These are phyloP conservation scores for Xylaria grammica DNA, from an alignment of 495 filamentous ascomycete genomes.

Conservation along the genomic window DNA sequence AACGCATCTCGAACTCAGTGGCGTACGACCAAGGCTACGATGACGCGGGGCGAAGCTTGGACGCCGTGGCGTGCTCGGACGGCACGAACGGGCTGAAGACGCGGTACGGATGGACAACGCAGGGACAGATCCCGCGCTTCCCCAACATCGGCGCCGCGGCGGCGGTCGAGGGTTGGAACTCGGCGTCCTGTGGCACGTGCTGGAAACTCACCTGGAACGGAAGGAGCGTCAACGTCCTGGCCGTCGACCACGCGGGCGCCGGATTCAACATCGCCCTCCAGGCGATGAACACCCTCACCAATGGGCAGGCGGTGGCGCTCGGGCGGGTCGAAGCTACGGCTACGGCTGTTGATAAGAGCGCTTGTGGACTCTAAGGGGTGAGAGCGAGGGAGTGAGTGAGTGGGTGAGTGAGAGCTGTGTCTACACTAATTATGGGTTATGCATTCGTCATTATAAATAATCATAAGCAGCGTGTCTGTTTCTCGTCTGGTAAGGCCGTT, in stretches of 20 bases:
- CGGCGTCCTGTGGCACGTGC: constrained; percentile 69
- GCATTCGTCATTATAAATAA: too few relatives aligned
- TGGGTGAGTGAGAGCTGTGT: too few relatives aligned
- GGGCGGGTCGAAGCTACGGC: constrained; percentile 63
- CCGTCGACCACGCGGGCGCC: constrained; percentile 63
- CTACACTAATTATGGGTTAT: too few relatives aligned
- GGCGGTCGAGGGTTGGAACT: constrained; percentile 65
- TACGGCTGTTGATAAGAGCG: constrained; percentile 44
- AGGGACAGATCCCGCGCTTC: constrained; percentile 58
- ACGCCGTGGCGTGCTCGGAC: constrained; percentile 60
- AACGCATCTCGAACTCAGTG: constrained; percentile 40
- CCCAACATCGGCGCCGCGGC: constrained; percentile 67
- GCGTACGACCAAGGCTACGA: constrained; percentile 67
- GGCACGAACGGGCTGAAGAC: constrained; percentile 64
- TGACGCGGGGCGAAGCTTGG: constrained; percentile 49
- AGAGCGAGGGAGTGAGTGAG: neutral
- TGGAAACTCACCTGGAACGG: constrained; percentile 65
- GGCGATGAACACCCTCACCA: constrained; percentile 72
- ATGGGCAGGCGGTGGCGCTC: constrained; percentile 55
- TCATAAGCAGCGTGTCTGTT: too few relatives aligned
- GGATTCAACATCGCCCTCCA: constrained; percentile 69
- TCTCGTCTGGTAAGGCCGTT: too few relatives aligned
- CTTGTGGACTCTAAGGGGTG: constrained; percentile 43
- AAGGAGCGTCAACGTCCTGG: constrained; percentile 67
- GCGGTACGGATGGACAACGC: constrained; percentile 52